Evolutionary conservation across 2,329 filamentous ascomycete genomes (phyloP).

Genomic region (Hypoxylon sp.): DNA sequence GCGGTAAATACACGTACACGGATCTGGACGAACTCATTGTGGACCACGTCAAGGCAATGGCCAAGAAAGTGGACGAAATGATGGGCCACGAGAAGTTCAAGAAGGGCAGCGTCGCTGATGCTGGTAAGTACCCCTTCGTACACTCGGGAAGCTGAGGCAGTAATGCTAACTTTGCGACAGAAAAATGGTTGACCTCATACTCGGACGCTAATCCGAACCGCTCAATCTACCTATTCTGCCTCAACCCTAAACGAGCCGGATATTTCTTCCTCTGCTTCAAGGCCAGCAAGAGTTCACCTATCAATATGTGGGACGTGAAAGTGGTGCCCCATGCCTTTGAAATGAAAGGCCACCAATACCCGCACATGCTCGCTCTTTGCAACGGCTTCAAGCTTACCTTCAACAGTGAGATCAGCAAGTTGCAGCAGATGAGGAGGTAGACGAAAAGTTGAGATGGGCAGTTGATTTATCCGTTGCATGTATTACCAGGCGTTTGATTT

Average conservation of each 20-base stretch:
- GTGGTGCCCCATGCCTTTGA: conserved; percentile 95
- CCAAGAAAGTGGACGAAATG: conserved; percentile 96
- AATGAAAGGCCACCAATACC: conserved; percentile 88
- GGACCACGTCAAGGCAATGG: conserved; percentile 97
- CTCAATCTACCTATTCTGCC: conserved; percentile 95
- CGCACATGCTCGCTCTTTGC: conserved; percentile 93
- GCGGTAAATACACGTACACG: conserved; percentile 90
- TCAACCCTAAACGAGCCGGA: conserved; percentile 90
- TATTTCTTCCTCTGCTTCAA: conserved; percentile 99
- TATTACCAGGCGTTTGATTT: conserved; percentile 32
- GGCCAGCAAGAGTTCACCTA: conserved; percentile 79
- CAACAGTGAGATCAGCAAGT: conserved; percentile 75
- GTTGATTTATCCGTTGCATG: conserved; percentile 21
- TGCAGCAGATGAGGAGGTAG: conserved; percentile 60
- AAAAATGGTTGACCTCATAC: conserved; percentile 96
- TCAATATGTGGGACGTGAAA: conserved; percentile 87
- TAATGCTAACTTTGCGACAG: conserved; percentile 63
- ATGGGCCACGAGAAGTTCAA: conserved; percentile 96
- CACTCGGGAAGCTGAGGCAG: neutral
- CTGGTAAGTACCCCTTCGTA: conserved; percentile 75
- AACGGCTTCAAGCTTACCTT: conserved; percentile 96
- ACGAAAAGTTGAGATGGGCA: neutral
- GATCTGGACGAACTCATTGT: conserved; percentile 98
- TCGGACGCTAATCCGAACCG: conserved; percentile 95
- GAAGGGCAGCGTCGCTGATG: conserved; percentile 81